Conservation (phyloP, 2,329 filamentous ascomycete genomes). For the Paecilomyces sp. region DNA sequence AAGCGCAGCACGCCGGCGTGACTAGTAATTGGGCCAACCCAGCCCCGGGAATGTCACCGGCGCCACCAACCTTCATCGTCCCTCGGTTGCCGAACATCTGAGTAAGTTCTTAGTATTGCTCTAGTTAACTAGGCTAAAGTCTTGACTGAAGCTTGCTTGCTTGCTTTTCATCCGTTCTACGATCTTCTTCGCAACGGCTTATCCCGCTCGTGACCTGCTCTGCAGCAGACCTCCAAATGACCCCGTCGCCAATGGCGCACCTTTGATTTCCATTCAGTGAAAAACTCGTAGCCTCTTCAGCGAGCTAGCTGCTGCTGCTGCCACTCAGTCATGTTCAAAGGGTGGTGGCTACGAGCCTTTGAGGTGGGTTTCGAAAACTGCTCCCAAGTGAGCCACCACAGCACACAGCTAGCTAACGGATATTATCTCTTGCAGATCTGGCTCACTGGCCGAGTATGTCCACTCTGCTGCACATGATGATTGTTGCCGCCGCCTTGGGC, state of each 20-base stretch:
- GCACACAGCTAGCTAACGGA: constrained; percentile 6
- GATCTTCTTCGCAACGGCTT: neutral
- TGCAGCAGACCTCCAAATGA: neutral
- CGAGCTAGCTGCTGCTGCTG: neutral
- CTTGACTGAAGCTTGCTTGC: neutral
- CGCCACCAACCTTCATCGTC: neutral
- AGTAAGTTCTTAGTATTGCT: no score
- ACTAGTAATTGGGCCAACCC: neutral
- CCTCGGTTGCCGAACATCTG: neutral
- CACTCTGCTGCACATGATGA: constrained; percentile 1
- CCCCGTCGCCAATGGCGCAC: neutral
- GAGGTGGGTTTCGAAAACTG: constrained; percentile 21
- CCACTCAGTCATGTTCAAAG: constrained; percentile 1
- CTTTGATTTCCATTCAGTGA: neutral
- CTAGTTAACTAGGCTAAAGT: no score
- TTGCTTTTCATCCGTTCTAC: neutral
- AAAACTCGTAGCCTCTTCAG: neutral
- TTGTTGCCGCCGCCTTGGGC: constrained; percentile 4
- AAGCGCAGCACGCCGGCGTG: neutral
- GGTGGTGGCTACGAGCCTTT: constrained; percentile 22
- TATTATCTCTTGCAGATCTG: constrained; percentile 21
- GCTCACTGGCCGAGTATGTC: constrained; percentile 30
- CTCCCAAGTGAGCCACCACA: neutral
- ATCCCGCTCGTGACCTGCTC: neutral
- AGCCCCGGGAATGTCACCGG: neutral